Percentiles rank a stretch among this genome's conserved stretches.
Evolutionary conservation across 2,329 filamentous ascomycete species (phyloP).

Genomic region (Colletotrichum theobromicola): DNA sequence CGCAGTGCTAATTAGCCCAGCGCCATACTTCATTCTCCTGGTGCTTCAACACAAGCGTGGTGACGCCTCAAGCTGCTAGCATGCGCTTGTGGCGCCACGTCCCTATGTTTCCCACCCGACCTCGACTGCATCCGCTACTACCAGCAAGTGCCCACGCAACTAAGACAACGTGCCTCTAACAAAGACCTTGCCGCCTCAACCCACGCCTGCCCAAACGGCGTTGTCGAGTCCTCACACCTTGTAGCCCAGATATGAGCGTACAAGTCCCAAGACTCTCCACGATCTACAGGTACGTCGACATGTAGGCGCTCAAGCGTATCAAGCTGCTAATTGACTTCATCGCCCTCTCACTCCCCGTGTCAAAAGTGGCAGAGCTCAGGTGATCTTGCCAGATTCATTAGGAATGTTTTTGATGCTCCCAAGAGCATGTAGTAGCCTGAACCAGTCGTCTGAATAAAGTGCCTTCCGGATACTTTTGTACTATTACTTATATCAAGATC

Average conservation of each 20-base stretch:
- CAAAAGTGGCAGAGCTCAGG: not conserved
- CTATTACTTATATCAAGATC: not conserved
- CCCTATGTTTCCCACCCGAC: not conserved
- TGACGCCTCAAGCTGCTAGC: not conserved
- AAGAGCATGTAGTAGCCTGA: not conserved
- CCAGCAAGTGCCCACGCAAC: not conserved
- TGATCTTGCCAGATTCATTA: rapidly evolving
- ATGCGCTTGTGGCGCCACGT: not conserved
- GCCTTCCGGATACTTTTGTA: not conserved
- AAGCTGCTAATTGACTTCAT: not conserved
- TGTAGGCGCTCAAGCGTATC: not conserved
- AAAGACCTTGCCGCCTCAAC: not conserved
- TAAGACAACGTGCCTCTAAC: not conserved
- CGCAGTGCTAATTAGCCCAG: not conserved
- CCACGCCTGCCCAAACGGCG: not conserved
- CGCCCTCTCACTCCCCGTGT: not conserved
- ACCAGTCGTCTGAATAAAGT: not conserved
- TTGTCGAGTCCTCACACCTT: not conserved
- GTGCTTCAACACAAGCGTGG: not conserved
- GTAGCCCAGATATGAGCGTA: not conserved
- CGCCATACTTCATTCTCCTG: not conserved
- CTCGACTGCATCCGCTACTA: not conserved
- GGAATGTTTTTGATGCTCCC: not conserved
- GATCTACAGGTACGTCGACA: not conserved
- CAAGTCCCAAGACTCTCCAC: too few relatives aligned